Evolutionary conservation across 1,139 yeast genomes (phyloP), one percentile per base, ranked within the genome.

Genomic region (Arxiozyma bovina): DNA sequence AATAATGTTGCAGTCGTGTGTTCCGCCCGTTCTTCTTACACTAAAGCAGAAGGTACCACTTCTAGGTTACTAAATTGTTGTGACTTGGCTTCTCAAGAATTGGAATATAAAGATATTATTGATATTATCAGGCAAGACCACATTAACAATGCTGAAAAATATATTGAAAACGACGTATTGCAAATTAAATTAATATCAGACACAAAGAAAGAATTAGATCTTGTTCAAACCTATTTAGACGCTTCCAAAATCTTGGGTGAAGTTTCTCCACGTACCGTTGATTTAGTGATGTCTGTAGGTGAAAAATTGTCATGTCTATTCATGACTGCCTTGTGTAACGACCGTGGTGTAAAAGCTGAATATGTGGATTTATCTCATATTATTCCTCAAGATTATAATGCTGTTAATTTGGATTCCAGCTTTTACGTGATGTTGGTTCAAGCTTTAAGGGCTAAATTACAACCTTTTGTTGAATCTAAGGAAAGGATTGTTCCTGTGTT

Each of bases 21-120:
- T 69, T 87, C 96, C 42, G 99, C 99, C 4, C 79, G 99, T 61
- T 88, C 96, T 8, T 83, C 96, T 0, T 80, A 87, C 57, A 86
- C 96, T 34, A 93, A 93, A 67, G 82, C 87, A 45, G 97, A 91
- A 70, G 99, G 99, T 53, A 93, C 99, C 46, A 93, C 99, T 6
- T 87, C 96, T 3, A 73, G 96, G 59, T 76, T 93, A 40, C 73
- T 93, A 52, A 72, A 77, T 50, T 88, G 96, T 18, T 94, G 96
- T 17, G 96, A 90, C 54, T 70, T 79, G 50, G 91, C 96, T 1
- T 75, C 85, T 3, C 66, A 66, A 50, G 66, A 73, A 52, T 70
- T 72, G 51, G 85, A 82, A 61, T 85, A 76, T 63, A 70, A 70
- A 50, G 61, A 74, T 20, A 66, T 83, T 20, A 77, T 93, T 55